Evolutionary conservation across 768 basidiomycete species (phyloP).

Genomic region (Solioccasus polychromus): DNA sequence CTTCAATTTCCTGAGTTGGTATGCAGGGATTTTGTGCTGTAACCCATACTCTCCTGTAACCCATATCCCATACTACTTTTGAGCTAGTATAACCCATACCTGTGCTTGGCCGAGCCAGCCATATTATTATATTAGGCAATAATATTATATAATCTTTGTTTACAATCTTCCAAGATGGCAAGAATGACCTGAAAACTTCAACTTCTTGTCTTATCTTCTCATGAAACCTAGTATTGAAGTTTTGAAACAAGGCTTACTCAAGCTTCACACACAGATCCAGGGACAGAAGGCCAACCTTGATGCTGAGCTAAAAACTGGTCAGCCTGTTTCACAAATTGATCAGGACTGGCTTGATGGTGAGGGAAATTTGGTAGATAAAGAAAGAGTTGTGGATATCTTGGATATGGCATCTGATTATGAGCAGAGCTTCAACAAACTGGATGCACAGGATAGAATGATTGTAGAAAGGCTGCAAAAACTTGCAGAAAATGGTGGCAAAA

Average conservation of each 20-base stretch:
- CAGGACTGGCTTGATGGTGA: conserved; percentile 18
- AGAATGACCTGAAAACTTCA: neutral
- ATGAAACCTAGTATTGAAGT: conserved; percentile 12
- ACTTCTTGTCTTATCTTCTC: neutral
- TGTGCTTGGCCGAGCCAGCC: no score
- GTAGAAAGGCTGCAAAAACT: no score
- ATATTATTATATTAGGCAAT: no score
- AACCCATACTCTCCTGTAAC: neutral
- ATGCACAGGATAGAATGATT: no score
- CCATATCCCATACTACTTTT: conserved; percentile 9
- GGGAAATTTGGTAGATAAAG: conserved; percentile 3
- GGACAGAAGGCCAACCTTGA: conserved; percentile 8
- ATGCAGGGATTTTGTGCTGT: neutral
- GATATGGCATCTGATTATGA: conserved; percentile 8
- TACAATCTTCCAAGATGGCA: neutral
- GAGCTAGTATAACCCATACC: conserved; percentile 7
- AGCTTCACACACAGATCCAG: conserved; percentile 9
- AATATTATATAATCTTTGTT: conserved; percentile 2
- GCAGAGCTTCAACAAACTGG: conserved; percentile 1
- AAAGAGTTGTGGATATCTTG: neutral
- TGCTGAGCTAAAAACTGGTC: conserved; percentile 1
- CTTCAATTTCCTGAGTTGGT: neutral
- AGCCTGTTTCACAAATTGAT: conserved; percentile 13
- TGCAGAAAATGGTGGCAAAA: neutral
- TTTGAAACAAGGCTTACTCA: conserved; percentile 16